Evolutionary conservation across 495 filamentous ascomycete genomes (phyloP), one percentile per base, ranked within the genome.

Genomic region (Penicillium cataractarum): DNA sequence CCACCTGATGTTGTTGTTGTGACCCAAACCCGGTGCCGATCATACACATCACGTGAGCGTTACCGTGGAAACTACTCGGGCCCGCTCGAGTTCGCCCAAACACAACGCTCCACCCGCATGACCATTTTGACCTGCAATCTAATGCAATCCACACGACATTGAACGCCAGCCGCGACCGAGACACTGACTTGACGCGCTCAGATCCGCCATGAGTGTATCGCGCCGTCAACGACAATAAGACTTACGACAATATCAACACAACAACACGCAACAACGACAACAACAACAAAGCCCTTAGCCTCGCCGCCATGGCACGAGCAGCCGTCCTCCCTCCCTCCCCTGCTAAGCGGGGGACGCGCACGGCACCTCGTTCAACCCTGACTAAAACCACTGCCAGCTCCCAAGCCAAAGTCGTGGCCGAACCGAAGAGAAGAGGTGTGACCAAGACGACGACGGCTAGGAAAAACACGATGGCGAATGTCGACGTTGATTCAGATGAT

Each of bases 251-350:
- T 21, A 40, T 21, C 53, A n/a, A 49, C 22, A 33, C 10, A 42
- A 53, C 49, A 24, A 67, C 33, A 32, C 58, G 49, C 52, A 44
- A 29, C n/a, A 61, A 67, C 46, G 55, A 46, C 57, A 53, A 35
- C 58, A 39, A 29, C 49, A 31, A 17, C 62, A 44, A 44, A 39
- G 42, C 31, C 24, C 24, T 8, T 33, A 12, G 24, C 22, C 53
- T 51, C 31, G 48, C 58, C 63, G 65, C 21, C 27, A 80, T 80
- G 78, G 78, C 78, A 52, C 76, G 78, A 57, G 76, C 76, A 35
- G 78, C 78, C 33, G 69, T 79, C 42, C 76, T 80, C 29, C 76
- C 74, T 4, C 63, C 65, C 10, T 74, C 73, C 26, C 74, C 76
- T 22, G 72, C 63, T 21, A 78, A 78, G 61, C 70, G 75, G 57